Percentiles rank a stretch among this genome's conserved stretches.
phyloP scores from a whole-genome alignment of 2,329 filamentous ascomycete genomes.

The Penicillium sp. region DNA sequence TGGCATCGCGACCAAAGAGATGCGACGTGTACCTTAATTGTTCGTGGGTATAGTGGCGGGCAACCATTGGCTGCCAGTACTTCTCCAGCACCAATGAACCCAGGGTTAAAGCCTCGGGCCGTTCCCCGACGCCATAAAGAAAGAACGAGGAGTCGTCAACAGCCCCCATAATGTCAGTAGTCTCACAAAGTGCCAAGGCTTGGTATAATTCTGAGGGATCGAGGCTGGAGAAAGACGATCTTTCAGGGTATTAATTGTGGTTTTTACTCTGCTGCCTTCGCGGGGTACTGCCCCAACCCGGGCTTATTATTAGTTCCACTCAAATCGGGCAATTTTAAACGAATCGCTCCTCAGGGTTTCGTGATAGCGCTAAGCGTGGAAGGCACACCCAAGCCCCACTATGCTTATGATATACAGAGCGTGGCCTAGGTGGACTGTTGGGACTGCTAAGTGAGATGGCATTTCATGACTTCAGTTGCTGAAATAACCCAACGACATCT shows the following conservation, averaged over 20 bases:
- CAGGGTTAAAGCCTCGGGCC: constrained; percentile 34
- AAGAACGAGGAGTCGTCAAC: constrained; percentile 35
- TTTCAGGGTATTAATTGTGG: neutral
- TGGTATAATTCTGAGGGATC: neutral
- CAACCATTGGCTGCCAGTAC: constrained; percentile 37
- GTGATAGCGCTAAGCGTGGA: constrained; percentile 3
- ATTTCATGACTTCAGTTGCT: neutral
- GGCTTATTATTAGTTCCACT: neutral
- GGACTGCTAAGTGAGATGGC: neutral
- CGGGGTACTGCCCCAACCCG: constrained; percentile 6
- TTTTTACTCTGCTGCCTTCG: constrained; percentile 12
- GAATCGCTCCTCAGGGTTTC: constrained; percentile 10
- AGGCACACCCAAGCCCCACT: neutral
- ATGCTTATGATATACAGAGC: neutral
- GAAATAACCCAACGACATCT: neutral
- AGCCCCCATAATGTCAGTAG: constrained; percentile 14
- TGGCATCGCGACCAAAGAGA: neutral
- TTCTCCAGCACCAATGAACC: constrained; percentile 36
- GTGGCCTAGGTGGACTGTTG: neutral
- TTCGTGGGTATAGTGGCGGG: constrained; percentile 35
- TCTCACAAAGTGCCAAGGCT: constrained; percentile 10
- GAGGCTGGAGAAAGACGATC: neutral
- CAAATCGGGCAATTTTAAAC: constrained; percentile 27
- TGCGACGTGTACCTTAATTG: constrained; percentile 25
- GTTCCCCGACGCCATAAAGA: constrained; percentile 36